A percentile compares a stretch with the other conserved stretches of the same genome.
phyloP scores from a whole-genome alignment of 495 filamentous ascomycete genomes.

The Daldinia concentrica region DNA sequence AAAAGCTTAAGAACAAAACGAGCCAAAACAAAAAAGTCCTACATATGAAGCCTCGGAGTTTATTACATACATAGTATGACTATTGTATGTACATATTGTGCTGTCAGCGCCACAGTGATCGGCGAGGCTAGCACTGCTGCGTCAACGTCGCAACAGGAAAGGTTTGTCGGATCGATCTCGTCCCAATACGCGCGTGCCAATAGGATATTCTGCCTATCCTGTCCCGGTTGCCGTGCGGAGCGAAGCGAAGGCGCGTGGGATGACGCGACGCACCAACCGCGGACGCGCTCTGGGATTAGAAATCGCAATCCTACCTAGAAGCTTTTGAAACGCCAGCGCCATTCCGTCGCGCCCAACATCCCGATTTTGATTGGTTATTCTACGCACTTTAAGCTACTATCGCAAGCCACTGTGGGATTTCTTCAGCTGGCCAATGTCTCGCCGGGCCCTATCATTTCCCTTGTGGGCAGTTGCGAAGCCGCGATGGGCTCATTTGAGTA shows the following conservation, averaged over 20 bases:
- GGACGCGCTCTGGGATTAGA: conserved; percentile 29
- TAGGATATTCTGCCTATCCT: conserved; percentile 32
- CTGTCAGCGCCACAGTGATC: conserved; percentile 30
- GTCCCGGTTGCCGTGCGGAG: conserved; percentile 17
- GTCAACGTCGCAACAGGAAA: conserved; percentile 13
- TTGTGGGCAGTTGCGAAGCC: conserved; percentile 25
- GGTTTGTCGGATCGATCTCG: conserved; percentile 30
- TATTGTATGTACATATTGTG: not conserved
- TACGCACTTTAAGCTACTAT: conserved; percentile 27
- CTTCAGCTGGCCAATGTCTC: conserved; percentile 37
- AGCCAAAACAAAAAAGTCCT: conserved; percentile 7
- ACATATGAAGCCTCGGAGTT: conserved; percentile 21
- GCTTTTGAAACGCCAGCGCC: conserved; percentile 35
- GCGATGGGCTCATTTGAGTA: conserved; percentile 13
- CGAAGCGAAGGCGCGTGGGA: conserved; percentile 24
- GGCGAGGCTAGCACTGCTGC: conserved; percentile 1
- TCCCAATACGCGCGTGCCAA: conserved; percentile 19
- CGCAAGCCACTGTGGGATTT: conserved; percentile 24
- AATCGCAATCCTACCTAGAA: conserved; percentile 14
- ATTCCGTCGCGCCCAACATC: conserved; percentile 13
- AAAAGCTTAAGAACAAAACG: conserved; percentile 8
- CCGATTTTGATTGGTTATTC: conserved; percentile 21
- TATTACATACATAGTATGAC: too few relatives aligned
- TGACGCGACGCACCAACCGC: conserved; percentile 33
- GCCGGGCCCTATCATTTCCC: conserved; percentile 24